These are phyloP conservation scores for Linaria vulgaris DNA, from an alignment of 257 asterid species.

Conservation along the genomic window DNA sequence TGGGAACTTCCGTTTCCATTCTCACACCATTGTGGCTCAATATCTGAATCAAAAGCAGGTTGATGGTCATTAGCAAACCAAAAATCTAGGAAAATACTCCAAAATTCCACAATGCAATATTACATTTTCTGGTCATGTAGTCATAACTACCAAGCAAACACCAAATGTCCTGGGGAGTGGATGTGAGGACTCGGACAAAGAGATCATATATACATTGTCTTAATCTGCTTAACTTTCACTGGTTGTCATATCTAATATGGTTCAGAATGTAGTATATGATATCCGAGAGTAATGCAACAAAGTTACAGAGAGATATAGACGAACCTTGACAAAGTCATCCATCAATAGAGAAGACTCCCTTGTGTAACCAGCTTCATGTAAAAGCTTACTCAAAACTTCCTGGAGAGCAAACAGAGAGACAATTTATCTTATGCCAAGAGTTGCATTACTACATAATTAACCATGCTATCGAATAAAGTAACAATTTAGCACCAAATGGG, in stretches of 20 bases:
- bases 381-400: constrained; percentile 68
- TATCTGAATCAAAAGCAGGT: constrained; percentile 42
- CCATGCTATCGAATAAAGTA: neutral
- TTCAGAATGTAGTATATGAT: neutral
- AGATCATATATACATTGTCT: neutral
- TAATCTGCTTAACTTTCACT: neutral
- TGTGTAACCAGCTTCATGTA: constrained; percentile 80
- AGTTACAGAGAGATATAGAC: neutral
- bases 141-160: neutral
- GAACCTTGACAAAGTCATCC: constrained; percentile 75
- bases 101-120: neutral
- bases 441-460: neutral
- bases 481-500: neutral
- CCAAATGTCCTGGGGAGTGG: no score
- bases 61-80: neutral
- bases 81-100: neutral
- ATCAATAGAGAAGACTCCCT: constrained; percentile 57
- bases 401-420: no score
- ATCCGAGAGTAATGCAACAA: neutral
- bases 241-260: neutral
- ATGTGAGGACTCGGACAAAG: neutral
- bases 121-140: neutral
- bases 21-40: constrained; percentile 55
- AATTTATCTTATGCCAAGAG: no score
- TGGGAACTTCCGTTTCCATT: constrained; percentile 93